Percentiles rank a stretch among this genome's conserved stretches.
These are phyloP conservation scores for Wickerhamomyces queroliae DNA, from an alignment of 805 yeast genomes.

Conservation along the genomic window DNA sequence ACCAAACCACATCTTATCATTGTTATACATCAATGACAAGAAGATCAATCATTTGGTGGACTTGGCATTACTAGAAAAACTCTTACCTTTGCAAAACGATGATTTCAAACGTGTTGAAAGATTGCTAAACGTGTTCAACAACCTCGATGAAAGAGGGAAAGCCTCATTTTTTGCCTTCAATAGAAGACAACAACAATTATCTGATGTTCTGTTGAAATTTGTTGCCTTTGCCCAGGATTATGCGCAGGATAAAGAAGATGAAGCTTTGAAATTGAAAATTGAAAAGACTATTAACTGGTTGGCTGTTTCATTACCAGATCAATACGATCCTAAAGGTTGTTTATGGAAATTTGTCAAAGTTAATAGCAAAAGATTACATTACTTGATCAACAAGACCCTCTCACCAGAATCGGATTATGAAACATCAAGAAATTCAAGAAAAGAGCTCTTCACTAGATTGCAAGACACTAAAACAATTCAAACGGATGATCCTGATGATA, in stretches of 20 bases:
- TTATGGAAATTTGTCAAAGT: constrained; percentile 46
- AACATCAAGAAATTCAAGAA: constrained; percentile 54
- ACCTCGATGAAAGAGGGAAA: constrained; percentile 51
- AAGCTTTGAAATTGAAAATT: constrained; percentile 28
- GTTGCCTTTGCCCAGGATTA: constrained; percentile 43
- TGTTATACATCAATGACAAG: constrained; percentile 69
- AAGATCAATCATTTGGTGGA: constrained; percentile 65
- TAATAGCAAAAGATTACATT: constrained; percentile 54
- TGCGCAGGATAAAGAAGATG: constrained; percentile 26
- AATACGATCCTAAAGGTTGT: constrained; percentile 40
- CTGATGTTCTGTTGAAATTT: constrained; percentile 44
- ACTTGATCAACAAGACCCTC: constrained; percentile 48
- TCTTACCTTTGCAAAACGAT: constrained; percentile 51
- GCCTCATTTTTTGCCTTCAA: constrained; percentile 65
- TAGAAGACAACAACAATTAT: constrained; percentile 58
- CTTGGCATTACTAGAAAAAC: constrained; percentile 46
- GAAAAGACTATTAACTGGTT: constrained; percentile 61
- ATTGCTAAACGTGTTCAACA: constrained; percentile 40
- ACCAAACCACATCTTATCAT: constrained; percentile 59
- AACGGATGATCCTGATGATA: constrained; percentile 25
- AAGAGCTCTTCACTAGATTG: constrained; percentile 54
- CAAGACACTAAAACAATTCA: constrained; percentile 45
- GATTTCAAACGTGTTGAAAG: constrained; percentile 45
- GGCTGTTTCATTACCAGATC: constrained; percentile 48
- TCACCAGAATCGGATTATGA: constrained; percentile 53